Percentiles rank a stretch among this genome's conserved stretches.
Conservation (phyloP, 192 early-diverging fungal genomes). For the Mortierella alpina region DNA sequence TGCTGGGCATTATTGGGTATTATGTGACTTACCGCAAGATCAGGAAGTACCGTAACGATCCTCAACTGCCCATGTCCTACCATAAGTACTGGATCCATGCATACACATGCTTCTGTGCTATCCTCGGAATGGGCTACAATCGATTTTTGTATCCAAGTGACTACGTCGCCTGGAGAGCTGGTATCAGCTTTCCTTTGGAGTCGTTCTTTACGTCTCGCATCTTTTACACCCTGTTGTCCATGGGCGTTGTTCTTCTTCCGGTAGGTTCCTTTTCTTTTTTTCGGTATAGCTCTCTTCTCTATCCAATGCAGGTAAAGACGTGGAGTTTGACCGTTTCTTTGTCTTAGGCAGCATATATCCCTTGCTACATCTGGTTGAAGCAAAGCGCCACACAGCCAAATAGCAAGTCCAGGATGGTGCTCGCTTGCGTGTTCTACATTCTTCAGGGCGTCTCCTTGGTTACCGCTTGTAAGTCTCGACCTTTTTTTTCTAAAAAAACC, state of each 20-base stretch:
- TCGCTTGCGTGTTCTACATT: conserved; percentile 16
- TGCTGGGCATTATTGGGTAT: conserved; percentile 49
- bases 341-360: conserved; percentile 15
- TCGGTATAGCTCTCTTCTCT: background rate
- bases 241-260: conserved; percentile 19
- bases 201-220: conserved; percentile 44
- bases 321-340: background rate
- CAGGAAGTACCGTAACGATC: background rate
- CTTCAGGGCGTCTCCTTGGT: conserved; percentile 29
- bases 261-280: background rate
- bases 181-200: conserved; percentile 28
- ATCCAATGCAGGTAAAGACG: background rate
- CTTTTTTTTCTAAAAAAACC: background rate
- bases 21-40: conserved; percentile 45
- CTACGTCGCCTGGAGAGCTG: conserved; percentile 44
- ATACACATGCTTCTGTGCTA: conserved; percentile 49
- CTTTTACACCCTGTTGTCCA: conserved; percentile 34
- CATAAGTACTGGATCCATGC: conserved; percentile 54
- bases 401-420: conserved; percentile 24
- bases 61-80: conserved; percentile 20
- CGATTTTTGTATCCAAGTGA: conserved; percentile 51
- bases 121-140: conserved; percentile 49
- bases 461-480: conserved; percentile 3
- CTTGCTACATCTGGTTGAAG: conserved; percentile 24
- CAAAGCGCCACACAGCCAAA: background rate